Base-by-base conservation (phyloP, 345 rosid species). In the Combretum micranthum region DNA sequence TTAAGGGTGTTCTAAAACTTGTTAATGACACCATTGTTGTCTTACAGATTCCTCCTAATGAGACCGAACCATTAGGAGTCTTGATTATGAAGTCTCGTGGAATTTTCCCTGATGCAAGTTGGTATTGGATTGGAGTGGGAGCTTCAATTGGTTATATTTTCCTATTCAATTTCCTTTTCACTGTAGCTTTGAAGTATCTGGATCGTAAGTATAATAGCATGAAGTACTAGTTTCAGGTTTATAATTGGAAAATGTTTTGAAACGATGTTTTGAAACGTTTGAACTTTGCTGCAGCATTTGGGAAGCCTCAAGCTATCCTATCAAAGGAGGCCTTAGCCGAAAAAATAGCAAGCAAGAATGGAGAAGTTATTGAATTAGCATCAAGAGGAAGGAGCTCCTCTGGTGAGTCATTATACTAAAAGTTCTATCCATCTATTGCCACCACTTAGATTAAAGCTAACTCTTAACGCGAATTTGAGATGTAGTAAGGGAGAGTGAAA, bases 121-220 rank as follows among this genome's bases (percentile, higher is more conserved):
- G 96, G 93, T 92, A 88, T 64, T 92, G 95, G 96, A 78, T 88
- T 19, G 96, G 88, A 59, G 68, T 76, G 17, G 93, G 82, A 43
- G 93, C 88, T 60, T 56, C 66, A 62, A 72, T 86, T 19, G 96
- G 90, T 64, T 83, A 65, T 55, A 55, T 71, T 21, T 48, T 81
- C 65, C 55, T 88, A 6, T 86, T 82, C 71, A 92, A 92, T 69
- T 68, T 81, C 60, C 80, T 83, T 59, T 92, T 76, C 77, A 74
- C 75, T n/a, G 9, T 86, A 59, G 87, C 95, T 46, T 69, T 92
- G 3, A 72, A 81, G 52, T 86, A 76, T 70, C 81, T 92, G 13
- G 69, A 86, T 42, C 83, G 98, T 91, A 70, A 75, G 96, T 71
- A 47, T 56, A 46, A 57, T 43, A 10, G 21, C 25, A 37, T 17